Base-by-base conservation (phyloP, 352 stramenopile species). In the Pythium scleroteichum region DNA sequence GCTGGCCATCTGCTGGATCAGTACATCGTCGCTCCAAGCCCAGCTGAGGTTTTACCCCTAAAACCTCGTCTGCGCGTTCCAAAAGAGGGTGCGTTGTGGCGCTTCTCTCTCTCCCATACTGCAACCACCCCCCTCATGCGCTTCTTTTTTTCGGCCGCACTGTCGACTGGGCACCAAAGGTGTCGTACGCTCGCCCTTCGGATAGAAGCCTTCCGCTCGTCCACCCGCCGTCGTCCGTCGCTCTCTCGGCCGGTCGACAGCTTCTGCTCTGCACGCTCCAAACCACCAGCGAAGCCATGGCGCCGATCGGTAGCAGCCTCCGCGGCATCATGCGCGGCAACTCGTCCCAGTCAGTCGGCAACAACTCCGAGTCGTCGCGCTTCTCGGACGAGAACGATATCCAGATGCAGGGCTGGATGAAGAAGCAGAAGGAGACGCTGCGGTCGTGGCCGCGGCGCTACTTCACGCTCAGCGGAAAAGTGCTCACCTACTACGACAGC, bases 391-490 rank as follows among this genome's bases (percentile, higher is more conserved):
- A 90, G 53, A 85, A 69, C 53, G 81, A 88, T 47, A 76, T 90
- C 58, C 76, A 88, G 53, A 90, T 92, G 79, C 79, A 88, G 57
- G 82, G 82, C 27, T 92, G 82, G 82, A 92, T 92, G 82, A 75
- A 78, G 29, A 92, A 92, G 62, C 82, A 92, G 68, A 92, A 92
- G 62, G 78, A 88, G 55, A 87, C 82, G 59, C 68, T 88, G 62
- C 78, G 78, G 27, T 87, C 75, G 14, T 92, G 79, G 79, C 71
- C 71, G 45, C 75, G 76, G 6, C 73, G 82, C 32, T 92, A 88
- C 64, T 92, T 92, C 62, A 85, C 77, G 39, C 76, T 92, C 29
- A 85, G 68, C 48, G 82, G 79, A 46, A 88, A 87, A 54, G 60
- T 76, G 53, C 60, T 92, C 13, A 89, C 82, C 12, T 92, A 92